These are phyloP conservation scores for Paraconiothyrium sp. DNA, from an alignment of 2,329 filamentous ascomycete genomes.

Conservation along the genomic window DNA sequence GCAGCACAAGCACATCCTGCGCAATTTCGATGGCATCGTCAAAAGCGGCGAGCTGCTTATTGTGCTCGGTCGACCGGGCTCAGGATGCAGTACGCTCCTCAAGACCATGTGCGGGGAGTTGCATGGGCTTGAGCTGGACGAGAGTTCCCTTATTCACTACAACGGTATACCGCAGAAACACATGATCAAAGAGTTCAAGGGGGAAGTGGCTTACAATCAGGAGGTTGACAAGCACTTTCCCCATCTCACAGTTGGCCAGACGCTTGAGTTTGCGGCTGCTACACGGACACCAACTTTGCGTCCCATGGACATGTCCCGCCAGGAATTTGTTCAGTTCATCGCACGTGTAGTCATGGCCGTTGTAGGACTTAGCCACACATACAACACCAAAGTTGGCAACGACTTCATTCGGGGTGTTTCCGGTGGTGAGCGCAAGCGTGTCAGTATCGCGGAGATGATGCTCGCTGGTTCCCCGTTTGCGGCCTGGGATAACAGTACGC, in stretches of 20 bases:
- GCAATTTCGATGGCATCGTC: constrained; percentile 63
- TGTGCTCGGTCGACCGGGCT: constrained; percentile 60
- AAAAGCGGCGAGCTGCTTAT: constrained; percentile 60
- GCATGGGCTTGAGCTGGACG: constrained; percentile 64
- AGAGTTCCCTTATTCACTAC: constrained; percentile 66
- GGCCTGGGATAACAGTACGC: constrained; percentile 58
- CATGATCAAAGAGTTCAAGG: constrained; percentile 59
- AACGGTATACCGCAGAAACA: constrained; percentile 60
- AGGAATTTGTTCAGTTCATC: constrained; percentile 58
- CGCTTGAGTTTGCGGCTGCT: constrained; percentile 65
- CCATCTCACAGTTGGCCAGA: constrained; percentile 66
- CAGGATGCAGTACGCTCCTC: constrained; percentile 71
- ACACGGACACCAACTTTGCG: constrained; percentile 60
- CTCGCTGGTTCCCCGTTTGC: constrained; percentile 52
- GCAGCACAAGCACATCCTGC: constrained; percentile 64
- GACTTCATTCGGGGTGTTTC: constrained; percentile 70
- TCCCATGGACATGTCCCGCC: constrained; percentile 47
- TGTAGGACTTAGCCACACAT: constrained; percentile 65
- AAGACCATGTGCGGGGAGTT: constrained; percentile 70
- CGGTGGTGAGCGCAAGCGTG: constrained; percentile 69
- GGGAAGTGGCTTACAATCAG: constrained; percentile 57
- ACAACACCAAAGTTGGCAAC: constrained; percentile 65
- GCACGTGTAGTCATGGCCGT: constrained; percentile 63
- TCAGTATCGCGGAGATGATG: constrained; percentile 66
- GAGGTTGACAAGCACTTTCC: constrained; percentile 65